phyloP scores from a whole-genome alignment of 768 basidiomycete species.

The Mycena leptocephala region DNA sequence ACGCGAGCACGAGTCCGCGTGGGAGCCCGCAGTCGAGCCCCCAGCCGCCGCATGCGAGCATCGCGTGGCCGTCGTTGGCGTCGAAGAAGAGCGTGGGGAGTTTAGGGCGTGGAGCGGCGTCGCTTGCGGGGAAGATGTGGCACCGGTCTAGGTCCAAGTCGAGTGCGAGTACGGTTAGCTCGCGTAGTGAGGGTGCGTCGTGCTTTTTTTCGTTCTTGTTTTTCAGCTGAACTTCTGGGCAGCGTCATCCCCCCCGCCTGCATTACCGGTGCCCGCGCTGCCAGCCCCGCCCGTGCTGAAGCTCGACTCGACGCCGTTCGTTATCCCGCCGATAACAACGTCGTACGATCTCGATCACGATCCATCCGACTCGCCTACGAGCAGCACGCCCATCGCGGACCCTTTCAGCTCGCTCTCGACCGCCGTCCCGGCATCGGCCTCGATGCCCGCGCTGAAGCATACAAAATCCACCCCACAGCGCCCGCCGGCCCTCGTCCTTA shows the following conservation, averaged over 20 bases:
- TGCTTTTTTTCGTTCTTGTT: background rate
- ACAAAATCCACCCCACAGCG: constrained; percentile 28
- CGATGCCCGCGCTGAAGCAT: constrained; percentile 29
- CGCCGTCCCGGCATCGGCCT: constrained; percentile 20
- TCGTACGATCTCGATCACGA: constrained; percentile 24
- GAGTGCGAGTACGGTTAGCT: constrained; percentile 60
- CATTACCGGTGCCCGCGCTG: constrained; percentile 16
- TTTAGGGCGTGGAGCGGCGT: constrained; percentile 64
- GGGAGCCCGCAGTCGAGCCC: background rate
- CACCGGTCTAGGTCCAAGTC: constrained; percentile 70
- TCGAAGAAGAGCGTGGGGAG: constrained; percentile 66
- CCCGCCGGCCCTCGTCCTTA: constrained; percentile 29
- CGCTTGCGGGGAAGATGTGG: constrained; percentile 77
- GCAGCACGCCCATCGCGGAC: constrained; percentile 21
- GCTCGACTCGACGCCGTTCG: constrained; percentile 41
- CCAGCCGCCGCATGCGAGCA: background rate
- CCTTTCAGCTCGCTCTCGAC: constrained; percentile 41
- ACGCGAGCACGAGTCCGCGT: background rate
- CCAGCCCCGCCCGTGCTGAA: constrained; percentile 20
- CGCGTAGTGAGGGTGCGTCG: constrained; percentile 58
- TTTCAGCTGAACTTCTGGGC: background rate
- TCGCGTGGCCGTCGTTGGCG: constrained; percentile 65
- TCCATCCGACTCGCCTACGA: background rate
- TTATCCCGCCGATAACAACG: constrained; percentile 39
- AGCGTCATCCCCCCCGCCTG: constrained; percentile 24